phyloP scores from a whole-genome alignment of 169 alveolate species.

The Plasmodium berghei region DNA sequence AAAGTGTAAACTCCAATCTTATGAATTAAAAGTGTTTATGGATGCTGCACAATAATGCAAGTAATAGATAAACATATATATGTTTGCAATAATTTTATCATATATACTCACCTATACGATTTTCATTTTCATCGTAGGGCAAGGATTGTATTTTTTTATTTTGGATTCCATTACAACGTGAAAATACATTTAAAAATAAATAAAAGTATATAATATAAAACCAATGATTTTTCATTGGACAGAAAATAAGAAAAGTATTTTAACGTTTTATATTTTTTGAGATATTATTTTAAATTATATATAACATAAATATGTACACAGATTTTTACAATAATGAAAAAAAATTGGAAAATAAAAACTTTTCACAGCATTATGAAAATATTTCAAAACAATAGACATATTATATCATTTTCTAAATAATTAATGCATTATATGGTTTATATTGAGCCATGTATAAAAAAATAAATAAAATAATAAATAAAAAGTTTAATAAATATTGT shows the following conservation, averaged over 20 bases:
- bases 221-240: constrained; percentile 65
- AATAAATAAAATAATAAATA: no score
- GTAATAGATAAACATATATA: neutral
- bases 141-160: constrained; percentile 14
- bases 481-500: no score
- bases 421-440: no score
- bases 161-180: constrained; percentile 54
- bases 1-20: neutral
- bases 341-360: no score
- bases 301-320: no score
- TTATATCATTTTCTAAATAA: no score
- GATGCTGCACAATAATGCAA: neutral
- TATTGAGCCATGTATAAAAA: no score
- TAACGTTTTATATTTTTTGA: constrained; percentile 12
- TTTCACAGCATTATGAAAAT: no score
- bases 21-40: neutral
- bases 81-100: neutral
- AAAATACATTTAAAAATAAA: constrained; percentile 14
- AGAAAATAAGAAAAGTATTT: constrained; percentile 9
- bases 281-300: no score
- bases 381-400: no score
- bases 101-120: constrained; percentile 21
- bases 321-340: no score
- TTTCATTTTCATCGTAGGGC: neutral
- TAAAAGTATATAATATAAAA: constrained; percentile 35